A percentile compares a stretch with the other conserved stretches of the same genome.
phyloP scores from a whole-genome alignment of 179 eudicot species.

The Gypsophila paniculata region DNA sequence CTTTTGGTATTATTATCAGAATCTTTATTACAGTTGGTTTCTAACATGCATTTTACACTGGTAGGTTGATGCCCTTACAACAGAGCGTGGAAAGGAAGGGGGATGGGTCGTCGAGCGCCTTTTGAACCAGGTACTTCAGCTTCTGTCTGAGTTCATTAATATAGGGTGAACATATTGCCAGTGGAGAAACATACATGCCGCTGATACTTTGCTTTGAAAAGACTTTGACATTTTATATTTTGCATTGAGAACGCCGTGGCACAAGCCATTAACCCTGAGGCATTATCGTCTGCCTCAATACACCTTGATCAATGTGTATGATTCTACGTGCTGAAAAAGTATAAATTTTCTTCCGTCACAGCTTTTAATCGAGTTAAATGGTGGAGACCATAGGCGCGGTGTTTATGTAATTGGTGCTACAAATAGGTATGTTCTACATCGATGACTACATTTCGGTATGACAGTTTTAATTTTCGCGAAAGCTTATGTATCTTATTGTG shows the following conservation, averaged over 20 bases:
- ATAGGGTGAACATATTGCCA: no score
- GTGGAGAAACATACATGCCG: no score
- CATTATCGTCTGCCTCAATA: no score
- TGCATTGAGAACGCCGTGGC: no score
- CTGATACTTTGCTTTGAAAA: no score
- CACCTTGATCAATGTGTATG: background rate
- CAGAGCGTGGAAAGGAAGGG: conserved; percentile 79
- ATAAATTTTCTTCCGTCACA: conserved; percentile 28
- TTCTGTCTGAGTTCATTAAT: background rate
- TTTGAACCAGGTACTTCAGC: conserved; percentile 57
- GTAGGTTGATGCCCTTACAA: conserved; percentile 85
- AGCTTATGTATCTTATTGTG: background rate
- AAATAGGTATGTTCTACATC: conserved; percentile 47
- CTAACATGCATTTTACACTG: conserved; percentile 8
- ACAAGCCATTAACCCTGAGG: no score
- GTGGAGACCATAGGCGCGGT: conserved; percentile 72
- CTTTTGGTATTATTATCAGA: no score
- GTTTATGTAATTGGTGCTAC: conserved; percentile 94
- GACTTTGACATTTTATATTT: no score
- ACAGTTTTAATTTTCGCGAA: background rate
- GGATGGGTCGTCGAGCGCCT: conserved; percentile 77
- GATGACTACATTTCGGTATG: background rate
- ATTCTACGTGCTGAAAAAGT: conserved; percentile 13
- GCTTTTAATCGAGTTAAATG: conserved; percentile 75
- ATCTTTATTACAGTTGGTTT: background rate